Conservation (phyloP, 805 yeast genomes). For the Ogataea pignaliae region DNA sequence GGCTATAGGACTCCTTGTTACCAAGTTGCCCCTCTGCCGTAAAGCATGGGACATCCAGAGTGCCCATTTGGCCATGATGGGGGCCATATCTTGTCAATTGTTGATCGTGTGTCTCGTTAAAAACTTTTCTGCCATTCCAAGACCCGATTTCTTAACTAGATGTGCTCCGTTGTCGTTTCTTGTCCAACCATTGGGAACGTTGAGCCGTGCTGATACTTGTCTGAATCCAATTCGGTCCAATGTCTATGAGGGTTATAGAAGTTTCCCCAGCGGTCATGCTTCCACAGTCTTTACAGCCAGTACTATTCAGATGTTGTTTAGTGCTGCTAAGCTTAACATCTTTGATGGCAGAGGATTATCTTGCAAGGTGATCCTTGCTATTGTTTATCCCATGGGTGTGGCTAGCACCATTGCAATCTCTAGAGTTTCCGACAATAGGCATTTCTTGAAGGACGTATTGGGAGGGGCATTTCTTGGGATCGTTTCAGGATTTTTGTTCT, state of each 20-base stretch:
- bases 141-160: constrained; percentile 51
- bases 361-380: constrained; percentile 28
- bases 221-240: constrained; percentile 31
- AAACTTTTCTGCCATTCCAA: constrained; percentile 42
- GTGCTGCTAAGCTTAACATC: constrained; percentile 31
- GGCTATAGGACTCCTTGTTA: constrained; percentile 14
- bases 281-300: constrained; percentile 46
- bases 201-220: constrained; percentile 46
- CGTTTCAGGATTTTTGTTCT: constrained; percentile 30
- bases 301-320: constrained; percentile 32
- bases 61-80: constrained; percentile 33
- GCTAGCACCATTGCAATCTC: constrained; percentile 36
- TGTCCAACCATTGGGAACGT: constrained; percentile 27
- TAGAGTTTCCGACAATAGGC: constrained; percentile 45
- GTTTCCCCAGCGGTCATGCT: constrained; percentile 58
- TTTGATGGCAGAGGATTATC: constrained; percentile 35
- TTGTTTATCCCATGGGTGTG: constrained; percentile 31
- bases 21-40: constrained; percentile 17
- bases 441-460: constrained; percentile 36
- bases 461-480: constrained; percentile 37
- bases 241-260: constrained; percentile 48
- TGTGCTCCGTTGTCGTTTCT: constrained; percentile 38
- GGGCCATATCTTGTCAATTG: constrained; percentile 35
- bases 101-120: constrained; percentile 40
- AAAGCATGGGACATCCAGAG: constrained; percentile 39